A percentile compares a stretch with the other conserved stretches of the same genome.
These are phyloP conservation scores for Ceratobasidium sp. DNA, from an alignment of 1,284 basidiomycete genomes.

Conservation along the genomic window DNA sequence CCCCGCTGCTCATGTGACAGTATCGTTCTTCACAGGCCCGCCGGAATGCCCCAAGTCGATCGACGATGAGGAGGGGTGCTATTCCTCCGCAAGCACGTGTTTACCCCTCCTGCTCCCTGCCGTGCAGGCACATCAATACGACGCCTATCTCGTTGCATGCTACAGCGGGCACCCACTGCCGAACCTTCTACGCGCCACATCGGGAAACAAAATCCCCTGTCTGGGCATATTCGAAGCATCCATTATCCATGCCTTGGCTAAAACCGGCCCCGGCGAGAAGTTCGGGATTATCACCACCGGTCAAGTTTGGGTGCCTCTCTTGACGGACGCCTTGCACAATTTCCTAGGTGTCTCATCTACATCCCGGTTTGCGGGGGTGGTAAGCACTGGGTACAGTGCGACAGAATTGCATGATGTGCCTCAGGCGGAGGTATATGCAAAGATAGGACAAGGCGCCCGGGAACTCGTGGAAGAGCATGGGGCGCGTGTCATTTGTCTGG, in stretches of 20 bases:
- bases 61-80: slow-evolving; percentile 57
- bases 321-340: slow-evolving; percentile 55
- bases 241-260: slow-evolving; percentile 55
- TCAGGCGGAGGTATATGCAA: slow-evolving; percentile 55
- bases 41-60: slow-evolving; percentile 58
- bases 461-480: slow-evolving; percentile 53
- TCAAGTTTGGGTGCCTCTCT: slow-evolving; percentile 59
- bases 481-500: slow-evolving; percentile 59
- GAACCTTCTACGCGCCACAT: slow-evolving; percentile 57
- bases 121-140: slow-evolving; percentile 49
- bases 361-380: slow-evolving; percentile 58
- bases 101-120: slow-evolving; percentile 51
- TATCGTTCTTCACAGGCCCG: slow-evolving; percentile 59
- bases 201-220: slow-evolving; percentile 18
- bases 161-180: slow-evolving; percentile 64
- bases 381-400: slow-evolving; percentile 60
- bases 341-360: slow-evolving; percentile 52
- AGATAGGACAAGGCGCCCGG: slow-evolving; percentile 54
- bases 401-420: slow-evolving; percentile 58
- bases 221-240: slow-evolving; percentile 62
- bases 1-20: slow-evolving; percentile 41
- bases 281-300: slow-evolving; percentile 65
- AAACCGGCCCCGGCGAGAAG: slow-evolving; percentile 52
- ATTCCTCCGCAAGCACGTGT: slow-evolving; percentile 57
- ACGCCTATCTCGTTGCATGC: slow-evolving; percentile 62